phyloP scores from a whole-genome alignment of 768 basidiomycete genomes.

The Collybiopsis confluens region DNA sequence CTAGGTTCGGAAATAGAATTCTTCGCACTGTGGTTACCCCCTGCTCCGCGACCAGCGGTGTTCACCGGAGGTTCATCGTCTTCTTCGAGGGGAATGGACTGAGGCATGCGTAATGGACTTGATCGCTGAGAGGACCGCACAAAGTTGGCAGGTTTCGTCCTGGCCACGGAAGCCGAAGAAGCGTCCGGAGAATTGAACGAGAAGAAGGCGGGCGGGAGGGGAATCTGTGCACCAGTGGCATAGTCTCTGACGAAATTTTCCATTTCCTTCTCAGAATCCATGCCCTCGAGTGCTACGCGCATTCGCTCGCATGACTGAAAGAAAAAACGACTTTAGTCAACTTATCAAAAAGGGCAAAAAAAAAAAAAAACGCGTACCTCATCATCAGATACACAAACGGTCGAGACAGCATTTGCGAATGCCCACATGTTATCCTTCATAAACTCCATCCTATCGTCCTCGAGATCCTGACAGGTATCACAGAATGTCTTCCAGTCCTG shows the following conservation, averaged over 20 bases:
- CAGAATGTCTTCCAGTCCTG: constrained; percentile 92
- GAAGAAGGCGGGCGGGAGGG: constrained; percentile 61
- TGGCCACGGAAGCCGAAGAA: neutral
- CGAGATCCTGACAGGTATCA: constrained; percentile 92
- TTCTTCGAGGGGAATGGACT: constrained; percentile 18
- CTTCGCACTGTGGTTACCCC: constrained; percentile 37
- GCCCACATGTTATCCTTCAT: constrained; percentile 95
- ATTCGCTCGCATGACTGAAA: constrained; percentile 65
- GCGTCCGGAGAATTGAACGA: constrained; percentile 15
- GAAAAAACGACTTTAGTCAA: neutral
- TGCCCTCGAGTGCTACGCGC: constrained; percentile 60
- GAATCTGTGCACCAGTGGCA: constrained; percentile 62
- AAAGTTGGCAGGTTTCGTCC: constrained; percentile 5
- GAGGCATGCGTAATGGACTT: constrained; percentile 2
- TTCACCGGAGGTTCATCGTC: constrained; percentile 52
- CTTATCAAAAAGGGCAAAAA: no score
- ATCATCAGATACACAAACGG: constrained; percentile 92
- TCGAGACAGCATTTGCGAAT: constrained; percentile 94
- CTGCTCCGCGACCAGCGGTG: constrained; percentile 70
- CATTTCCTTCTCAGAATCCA: constrained; percentile 65
- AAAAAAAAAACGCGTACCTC: constrained; percentile 69
- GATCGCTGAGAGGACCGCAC: constrained; percentile 4
- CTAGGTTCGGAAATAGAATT: constrained; percentile 28
- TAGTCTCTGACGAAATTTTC: constrained; percentile 63
- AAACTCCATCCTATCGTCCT: constrained; percentile 92